phyloP scores from a whole-genome alignment of 371 early-diverging fungal species.

The Mortierella sp. region DNA sequence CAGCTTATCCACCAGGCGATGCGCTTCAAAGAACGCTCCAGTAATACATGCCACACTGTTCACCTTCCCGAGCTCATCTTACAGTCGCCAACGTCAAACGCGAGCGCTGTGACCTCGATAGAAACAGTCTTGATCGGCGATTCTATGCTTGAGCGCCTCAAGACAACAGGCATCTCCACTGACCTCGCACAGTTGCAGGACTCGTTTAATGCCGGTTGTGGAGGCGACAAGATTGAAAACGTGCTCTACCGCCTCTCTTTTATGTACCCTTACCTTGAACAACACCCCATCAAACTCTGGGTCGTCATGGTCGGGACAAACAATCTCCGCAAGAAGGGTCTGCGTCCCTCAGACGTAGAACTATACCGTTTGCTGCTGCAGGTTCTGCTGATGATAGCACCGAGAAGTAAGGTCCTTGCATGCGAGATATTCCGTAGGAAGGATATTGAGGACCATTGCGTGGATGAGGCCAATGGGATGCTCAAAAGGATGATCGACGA shows the following conservation, averaged over 20 bases:
- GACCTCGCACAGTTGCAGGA: background rate
- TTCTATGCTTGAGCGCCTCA: conserved; percentile 26
- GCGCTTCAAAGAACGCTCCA: conserved; percentile 21
- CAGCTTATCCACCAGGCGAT: conserved; percentile 5
- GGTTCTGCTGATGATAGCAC: conserved; percentile 6
- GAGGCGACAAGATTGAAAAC: conserved; percentile 29
- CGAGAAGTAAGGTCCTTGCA: background rate
- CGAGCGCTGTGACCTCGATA: background rate
- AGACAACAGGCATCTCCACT: conserved; percentile 20
- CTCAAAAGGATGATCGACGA: background rate
- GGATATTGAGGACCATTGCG: conserved; percentile 6
- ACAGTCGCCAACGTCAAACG: background rate
- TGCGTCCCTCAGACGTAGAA: conserved; percentile 4
- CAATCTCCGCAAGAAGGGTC: conserved; percentile 27
- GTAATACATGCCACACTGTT: conserved; percentile 1
- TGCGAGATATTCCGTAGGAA: conserved; percentile 21
- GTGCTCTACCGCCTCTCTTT: conserved; percentile 20
- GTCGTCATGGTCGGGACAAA: conserved; percentile 23
- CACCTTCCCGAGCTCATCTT: conserved; percentile 12
- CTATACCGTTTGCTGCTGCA: conserved; percentile 17
- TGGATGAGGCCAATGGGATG: conserved; percentile 11
- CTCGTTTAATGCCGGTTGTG: conserved; percentile 19
- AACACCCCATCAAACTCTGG: conserved; percentile 13
- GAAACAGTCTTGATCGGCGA: conserved; percentile 18
- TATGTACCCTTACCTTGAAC: conserved; percentile 10